Conservation (phyloP, 73 alveolate genomes). For the Paramecium tetraurelia region DNA sequence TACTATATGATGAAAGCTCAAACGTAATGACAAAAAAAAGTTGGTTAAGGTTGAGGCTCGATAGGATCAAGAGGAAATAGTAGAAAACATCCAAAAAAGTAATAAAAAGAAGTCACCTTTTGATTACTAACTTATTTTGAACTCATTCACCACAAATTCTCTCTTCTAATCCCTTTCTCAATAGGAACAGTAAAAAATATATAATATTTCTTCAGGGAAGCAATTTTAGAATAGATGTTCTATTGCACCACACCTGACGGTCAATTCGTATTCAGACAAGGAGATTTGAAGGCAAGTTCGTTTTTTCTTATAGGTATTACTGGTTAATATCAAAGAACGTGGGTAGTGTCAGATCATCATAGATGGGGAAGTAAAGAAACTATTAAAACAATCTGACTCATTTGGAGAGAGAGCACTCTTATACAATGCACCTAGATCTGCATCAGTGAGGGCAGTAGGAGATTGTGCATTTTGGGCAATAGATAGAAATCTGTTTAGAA, state of each 20-base stretch:
- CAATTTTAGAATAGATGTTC: constrained; percentile 34
- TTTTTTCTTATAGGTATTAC: constrained; percentile 9
- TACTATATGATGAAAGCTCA: neutral
- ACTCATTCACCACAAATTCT: neutral
- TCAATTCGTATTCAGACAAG: constrained; percentile 33
- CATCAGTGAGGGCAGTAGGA: constrained; percentile 45
- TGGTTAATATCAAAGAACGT: neutral
- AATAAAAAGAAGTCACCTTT: constrained; percentile 37
- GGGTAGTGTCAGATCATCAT: constrained; percentile 34
- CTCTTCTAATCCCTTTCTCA: neutral
- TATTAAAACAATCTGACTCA: constrained; percentile 50
- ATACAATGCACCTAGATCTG: constrained; percentile 64
- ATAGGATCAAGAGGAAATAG: constrained; percentile 6
- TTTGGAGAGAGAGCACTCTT: constrained; percentile 74
- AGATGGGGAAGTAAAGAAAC: constrained; percentile 40
- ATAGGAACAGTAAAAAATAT: constrained; percentile 15
- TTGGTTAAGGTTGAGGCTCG: constrained; percentile 35
- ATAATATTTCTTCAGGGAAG: neutral
- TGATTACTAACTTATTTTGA: constrained; percentile 7
- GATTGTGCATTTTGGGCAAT: constrained; percentile 67
- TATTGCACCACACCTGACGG: constrained; percentile 45
- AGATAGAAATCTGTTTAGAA: constrained; percentile 56
- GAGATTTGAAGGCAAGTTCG: constrained; percentile 45
- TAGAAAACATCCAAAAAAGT: constrained; percentile 6
- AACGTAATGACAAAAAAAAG: constrained; percentile 15